Percentiles rank a stretch among this genome's conserved stretches.
These are phyloP conservation scores for Leucogyrophana mollusca DNA, from an alignment of 768 basidiomycete species.

Conservation along the genomic window DNA sequence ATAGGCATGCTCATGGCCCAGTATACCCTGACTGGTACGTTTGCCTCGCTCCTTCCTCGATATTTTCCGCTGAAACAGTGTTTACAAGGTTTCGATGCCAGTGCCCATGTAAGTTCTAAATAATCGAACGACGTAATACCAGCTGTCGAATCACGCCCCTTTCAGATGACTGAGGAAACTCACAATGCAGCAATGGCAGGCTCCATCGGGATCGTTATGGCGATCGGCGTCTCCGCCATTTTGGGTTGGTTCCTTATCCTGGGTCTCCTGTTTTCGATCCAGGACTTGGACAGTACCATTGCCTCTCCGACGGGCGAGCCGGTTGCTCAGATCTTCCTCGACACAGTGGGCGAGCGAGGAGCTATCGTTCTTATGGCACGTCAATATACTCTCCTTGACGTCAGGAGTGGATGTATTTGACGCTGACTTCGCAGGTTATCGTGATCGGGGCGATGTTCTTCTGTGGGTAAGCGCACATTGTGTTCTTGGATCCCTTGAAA, in stretches of 20 bases:
- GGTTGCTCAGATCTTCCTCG: constrained; percentile 76
- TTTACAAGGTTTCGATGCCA: constrained; percentile 64
- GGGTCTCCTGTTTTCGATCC: constrained; percentile 74
- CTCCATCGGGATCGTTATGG: constrained; percentile 65
- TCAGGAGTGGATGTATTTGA: not conserved
- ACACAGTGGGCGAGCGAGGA: constrained; percentile 71
- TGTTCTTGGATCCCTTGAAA: not conserved
- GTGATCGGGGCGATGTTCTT: constrained; percentile 74
- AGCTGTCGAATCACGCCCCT: not conserved
- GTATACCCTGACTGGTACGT: constrained; percentile 68
- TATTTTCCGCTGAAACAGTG: not conserved
- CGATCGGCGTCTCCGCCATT: constrained; percentile 69
- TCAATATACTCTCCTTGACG: too few species aligned
- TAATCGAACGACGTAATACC: too few species aligned
- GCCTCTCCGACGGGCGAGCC: constrained; percentile 59
- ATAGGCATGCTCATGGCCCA: constrained; percentile 77
- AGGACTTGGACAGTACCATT: constrained; percentile 60
- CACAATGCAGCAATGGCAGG: constrained; percentile 67
- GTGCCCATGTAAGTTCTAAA: constrained; percentile 52
- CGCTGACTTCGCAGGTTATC: constrained; percentile 46
- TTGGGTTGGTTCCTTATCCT: constrained; percentile 77
- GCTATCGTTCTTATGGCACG: constrained; percentile 72
- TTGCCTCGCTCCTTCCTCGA: not conserved
- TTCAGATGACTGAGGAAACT: constrained; percentile 80
- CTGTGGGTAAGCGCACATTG: constrained; percentile 52